A percentile compares a stretch with the other conserved stretches of the same genome.
Evolutionary conservation across 805 yeast genomes (phyloP).

Genomic region (Candida argentea): DNA sequence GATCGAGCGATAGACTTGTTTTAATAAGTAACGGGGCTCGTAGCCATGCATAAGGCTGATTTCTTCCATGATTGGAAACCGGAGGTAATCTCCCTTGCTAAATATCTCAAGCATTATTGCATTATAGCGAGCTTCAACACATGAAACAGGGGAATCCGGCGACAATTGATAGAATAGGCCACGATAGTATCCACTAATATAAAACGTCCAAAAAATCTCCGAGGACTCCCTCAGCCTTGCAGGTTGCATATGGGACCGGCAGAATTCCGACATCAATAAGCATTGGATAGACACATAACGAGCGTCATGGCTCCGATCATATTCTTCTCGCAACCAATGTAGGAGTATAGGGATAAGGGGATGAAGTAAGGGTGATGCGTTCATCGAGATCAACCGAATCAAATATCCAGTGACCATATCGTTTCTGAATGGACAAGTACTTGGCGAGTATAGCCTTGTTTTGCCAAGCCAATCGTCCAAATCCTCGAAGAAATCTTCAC

Average conservation of each 20-base stretch:
- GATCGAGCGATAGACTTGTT: constrained; percentile 5
- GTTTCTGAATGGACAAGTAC: constrained; percentile 12
- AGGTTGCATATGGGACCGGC: too few species aligned
- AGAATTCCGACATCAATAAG: too few species aligned
- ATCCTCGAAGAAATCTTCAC: constrained; percentile 18
- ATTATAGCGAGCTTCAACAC: background rate
- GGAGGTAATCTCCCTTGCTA: constrained; percentile 5
- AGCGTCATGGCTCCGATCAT: too few species aligned
- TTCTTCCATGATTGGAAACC: constrained; percentile 23
- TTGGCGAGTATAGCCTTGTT: too few species aligned
- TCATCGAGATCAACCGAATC: constrained; percentile 21
- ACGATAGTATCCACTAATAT: too few species aligned
- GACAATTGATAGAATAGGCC: too few species aligned
- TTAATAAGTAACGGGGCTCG: background rate
- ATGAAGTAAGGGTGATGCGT: constrained; percentile 22
- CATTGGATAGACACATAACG: too few species aligned
- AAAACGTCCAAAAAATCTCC: too few species aligned
- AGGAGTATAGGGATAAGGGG: constrained; percentile 23
- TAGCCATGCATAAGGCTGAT: constrained; percentile 8
- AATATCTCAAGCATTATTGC: background rate
- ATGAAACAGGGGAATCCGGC: too few species aligned
- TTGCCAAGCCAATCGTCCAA: constrained; percentile 27
- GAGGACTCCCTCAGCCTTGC: too few species aligned
- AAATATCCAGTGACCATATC: constrained; percentile 25
- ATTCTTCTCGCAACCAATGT: constrained; percentile 28